Base-by-base conservation (phyloP, 352 stramenopile genomes). In the Pythium dissotocum region DNA sequence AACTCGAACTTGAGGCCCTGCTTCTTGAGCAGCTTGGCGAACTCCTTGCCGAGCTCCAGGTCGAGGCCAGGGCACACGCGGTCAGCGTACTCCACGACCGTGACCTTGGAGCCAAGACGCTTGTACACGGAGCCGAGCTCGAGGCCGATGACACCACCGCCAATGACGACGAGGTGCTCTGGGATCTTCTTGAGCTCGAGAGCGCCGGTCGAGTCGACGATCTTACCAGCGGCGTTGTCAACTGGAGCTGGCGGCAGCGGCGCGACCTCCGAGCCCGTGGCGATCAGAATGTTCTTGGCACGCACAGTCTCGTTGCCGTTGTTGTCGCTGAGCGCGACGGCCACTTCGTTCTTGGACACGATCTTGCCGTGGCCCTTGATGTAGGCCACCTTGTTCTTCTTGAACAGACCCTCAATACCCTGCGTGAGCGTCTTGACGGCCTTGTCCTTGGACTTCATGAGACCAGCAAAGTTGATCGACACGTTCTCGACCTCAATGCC, bases 341-440 rank as follows among this genome's bases (percentile, higher is more conserved):
- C 79, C 13, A 99, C 89, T 32, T 91, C 81, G 73, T 98, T 98
- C 65, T 97, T 85, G 26, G 87, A 89, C 28, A 89, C 83, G 61
- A 99, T 79, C 71, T 95, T 99, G 58, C 97, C 97, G 67, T 88
- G 93, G 35, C 98, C 98, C 82, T 99, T 98, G 74, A 99, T 94
- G 78, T 99, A 99, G 63, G 97, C 95, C 10, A 99, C 79, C 76
- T 98, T 98, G 87, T 99, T 98, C 83, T 99, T 99, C 79, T 99
- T 99, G 75, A 99, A 98, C 38, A 99, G 87, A 63, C 88, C 87
- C 73, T 99, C 97, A 70, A 99, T 99, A 46, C 98, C 98, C 49
- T 86, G 87, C 2, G 97, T 99, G 36, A 99, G 85, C 62, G 79
- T 88, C 66, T 94, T 90, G 1, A 99, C 97, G 0, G 93, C 95